Conservation (phyloP, 73 alveolate genomes). For the Loxodes magnus region DNA sequence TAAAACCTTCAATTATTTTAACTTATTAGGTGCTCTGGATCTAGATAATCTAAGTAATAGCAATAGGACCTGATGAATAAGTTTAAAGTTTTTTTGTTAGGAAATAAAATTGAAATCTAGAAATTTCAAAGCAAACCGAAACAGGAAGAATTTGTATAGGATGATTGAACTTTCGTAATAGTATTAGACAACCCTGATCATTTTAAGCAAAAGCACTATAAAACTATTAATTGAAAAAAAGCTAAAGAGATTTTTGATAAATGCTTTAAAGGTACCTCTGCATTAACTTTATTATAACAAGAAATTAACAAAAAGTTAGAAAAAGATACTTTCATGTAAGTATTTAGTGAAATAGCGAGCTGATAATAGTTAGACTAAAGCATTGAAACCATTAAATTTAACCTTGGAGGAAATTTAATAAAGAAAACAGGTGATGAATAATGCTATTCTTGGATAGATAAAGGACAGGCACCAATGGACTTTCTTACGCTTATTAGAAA, state of each 20-base stretch:
- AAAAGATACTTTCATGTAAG: neutral
- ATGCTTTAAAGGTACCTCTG: conserved; percentile 3
- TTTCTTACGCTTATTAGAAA: conserved; percentile 1
- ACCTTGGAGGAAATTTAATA: neutral
- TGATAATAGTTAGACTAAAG: too few relatives aligned
- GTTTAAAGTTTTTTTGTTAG: too few relatives aligned
- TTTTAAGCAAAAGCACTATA: neutral
- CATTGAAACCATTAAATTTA: neutral
- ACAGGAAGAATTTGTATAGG: too few relatives aligned
- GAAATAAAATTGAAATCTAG: too few relatives aligned
- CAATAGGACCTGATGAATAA: too few relatives aligned
- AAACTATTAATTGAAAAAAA: neutral
- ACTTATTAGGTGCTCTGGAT: too few relatives aligned
- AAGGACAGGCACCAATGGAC: conserved; percentile 3
- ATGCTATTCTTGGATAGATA: neutral
- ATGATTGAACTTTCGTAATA: conserved; percentile 10
- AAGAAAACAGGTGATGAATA: neutral
- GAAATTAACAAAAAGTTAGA: conserved; percentile 2
- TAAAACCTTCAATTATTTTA: too few relatives aligned
- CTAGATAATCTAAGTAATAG: too few relatives aligned
- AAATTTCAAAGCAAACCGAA: too few relatives aligned
- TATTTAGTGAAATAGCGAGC: neutral
- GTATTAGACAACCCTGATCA: conserved; percentile 1
- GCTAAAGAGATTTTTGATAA: conserved; percentile 1
- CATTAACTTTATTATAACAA: neutral